Base-by-base conservation (phyloP, 108 stramenopile genomes). In the Bacterosira constricta region DNA sequence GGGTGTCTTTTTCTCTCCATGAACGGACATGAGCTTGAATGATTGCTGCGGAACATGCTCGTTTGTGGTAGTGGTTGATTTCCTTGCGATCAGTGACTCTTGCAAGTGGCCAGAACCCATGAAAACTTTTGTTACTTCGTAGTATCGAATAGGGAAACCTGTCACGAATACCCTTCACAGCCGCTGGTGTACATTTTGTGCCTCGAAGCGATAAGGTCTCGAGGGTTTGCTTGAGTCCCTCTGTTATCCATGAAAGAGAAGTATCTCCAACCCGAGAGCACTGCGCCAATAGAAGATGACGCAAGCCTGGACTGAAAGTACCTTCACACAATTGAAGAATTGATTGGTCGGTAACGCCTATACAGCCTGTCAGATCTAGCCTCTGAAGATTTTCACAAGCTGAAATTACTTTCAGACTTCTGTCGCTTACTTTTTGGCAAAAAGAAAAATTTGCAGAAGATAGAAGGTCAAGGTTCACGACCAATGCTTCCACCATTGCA, bases 131-230 rank as follows among this genome's bases (percentile, higher is more conserved):
- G 59, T 77, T 77, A 10, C 12, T 47, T 62, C 58, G 50, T 45
- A 81, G 21, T 4, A 37, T 32, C 3, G 75, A 81, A 32, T 55
- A 77, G 20, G 63, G 80, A 38, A 78, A 81, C 26, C 37, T 17
- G 67, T 73, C 76, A 13, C 46, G 30, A 10, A 76, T 61, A 8
- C 71, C 66, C 41, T 73, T 77, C 8, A 69, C 26, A 11, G 81
- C 71, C 11, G 38, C n/a, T 18, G 42, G 26, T n/a, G 66, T 72
- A 7, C 74, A 27, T 21, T 36, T 50, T 17, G 81, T 83, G 10
- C 75, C 78, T 57, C 77, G 76, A 29, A 86, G 38, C 17, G 73
- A 56, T 15, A 86, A 49, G 3, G 77, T 83, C n/a, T 74, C 76
- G 38, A 81, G 39, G 11, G 20, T 38, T 54, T 66, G 44, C 49